phyloP scores from a whole-genome alignment of 371 early-diverging fungal genomes.

The Catenaria anguillulae region DNA sequence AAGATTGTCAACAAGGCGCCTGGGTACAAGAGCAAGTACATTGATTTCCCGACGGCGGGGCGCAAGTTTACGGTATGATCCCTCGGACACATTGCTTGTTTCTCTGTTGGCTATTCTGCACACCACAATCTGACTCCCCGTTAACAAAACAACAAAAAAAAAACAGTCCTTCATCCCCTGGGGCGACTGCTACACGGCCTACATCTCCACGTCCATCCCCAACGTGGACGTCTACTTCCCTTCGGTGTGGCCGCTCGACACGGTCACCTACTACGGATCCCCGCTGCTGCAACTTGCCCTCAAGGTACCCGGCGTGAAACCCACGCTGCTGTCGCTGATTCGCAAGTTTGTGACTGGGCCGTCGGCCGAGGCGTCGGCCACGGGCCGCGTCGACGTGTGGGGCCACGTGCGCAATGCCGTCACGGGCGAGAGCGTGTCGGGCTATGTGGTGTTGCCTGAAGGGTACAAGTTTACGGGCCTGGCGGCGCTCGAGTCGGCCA shows the following conservation, averaged over 20 bases:
- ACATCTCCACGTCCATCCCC: constrained; percentile 3
- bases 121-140: no score
- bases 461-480: constrained; percentile 1
- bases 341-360: neutral
- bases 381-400: neutral
- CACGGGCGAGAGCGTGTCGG: neutral
- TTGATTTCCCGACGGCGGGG: neutral
- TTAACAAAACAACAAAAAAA: no score
- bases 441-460: neutral
- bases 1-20: neutral
- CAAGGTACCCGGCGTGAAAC: neutral
- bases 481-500: neutral
- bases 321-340: neutral
- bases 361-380: neutral
- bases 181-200: neutral
- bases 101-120: no score
- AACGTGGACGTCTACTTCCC: neutral
- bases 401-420: neutral
- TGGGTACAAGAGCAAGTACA: neutral
- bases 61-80: neutral
- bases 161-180: neutral
- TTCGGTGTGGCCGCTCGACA: neutral
- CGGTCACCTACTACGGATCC: neutral
- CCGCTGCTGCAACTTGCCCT: neutral
- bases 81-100: neutral